phyloP scores from a whole-genome alignment of 2,329 filamentous ascomycete genomes.

The Fusarium hainanense region DNA sequence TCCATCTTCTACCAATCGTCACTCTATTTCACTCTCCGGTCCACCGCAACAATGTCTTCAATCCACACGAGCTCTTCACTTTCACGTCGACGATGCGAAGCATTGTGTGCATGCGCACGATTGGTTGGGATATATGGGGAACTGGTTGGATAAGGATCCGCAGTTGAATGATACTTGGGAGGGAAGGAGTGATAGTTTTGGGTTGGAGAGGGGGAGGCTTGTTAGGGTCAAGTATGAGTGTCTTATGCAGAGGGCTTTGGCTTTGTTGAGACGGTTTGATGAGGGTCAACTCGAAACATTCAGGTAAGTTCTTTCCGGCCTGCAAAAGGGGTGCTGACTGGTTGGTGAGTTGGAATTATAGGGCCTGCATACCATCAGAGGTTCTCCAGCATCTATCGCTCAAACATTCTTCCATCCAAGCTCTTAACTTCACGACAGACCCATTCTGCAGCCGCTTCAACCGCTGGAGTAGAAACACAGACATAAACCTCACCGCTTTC shows the following conservation, averaged over 20 bases:
- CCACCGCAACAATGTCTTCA: neutral
- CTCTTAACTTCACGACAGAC: neutral
- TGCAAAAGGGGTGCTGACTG: too few species aligned
- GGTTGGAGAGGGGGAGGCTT: neutral
- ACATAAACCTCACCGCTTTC: neutral
- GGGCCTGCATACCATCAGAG: neutral
- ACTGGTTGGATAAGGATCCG: neutral
- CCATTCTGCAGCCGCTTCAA: constrained; percentile 9
- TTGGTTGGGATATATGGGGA: neutral
- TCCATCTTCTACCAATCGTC: neutral
- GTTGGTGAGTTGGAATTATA: neutral
- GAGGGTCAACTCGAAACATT: neutral
- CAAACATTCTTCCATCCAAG: neutral
- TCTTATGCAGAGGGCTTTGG: constrained; percentile 2
- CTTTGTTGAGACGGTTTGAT: neutral
- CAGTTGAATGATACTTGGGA: constrained; percentile 1
- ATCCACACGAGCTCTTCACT: neutral
- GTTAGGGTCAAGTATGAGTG: constrained; percentile 13
- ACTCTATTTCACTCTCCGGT: neutral
- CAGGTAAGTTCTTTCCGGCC: neutral
- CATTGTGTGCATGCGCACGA: constrained; percentile 1
- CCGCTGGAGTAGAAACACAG: neutral
- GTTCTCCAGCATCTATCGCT: neutral
- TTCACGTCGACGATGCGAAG: neutral
- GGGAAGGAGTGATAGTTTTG: neutral